phyloP scores from a whole-genome alignment of 345 rosid species.

The Stellera chamaejasme region DNA sequence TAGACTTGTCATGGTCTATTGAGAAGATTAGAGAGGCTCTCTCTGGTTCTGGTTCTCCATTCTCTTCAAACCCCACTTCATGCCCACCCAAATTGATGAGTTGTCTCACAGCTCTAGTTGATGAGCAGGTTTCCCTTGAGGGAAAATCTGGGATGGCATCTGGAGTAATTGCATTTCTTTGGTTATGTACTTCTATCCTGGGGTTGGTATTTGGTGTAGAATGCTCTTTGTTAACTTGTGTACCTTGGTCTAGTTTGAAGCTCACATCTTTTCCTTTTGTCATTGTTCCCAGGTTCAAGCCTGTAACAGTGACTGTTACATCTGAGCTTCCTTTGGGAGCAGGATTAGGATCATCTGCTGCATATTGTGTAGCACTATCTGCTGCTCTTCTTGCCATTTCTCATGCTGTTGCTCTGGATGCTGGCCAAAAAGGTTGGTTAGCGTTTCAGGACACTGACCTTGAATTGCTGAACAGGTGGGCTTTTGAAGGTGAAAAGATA shows the following conservation, averaged over 20 bases:
- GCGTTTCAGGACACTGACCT: slow-evolving; percentile 40
- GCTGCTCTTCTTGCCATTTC: slow-evolving; percentile 62
- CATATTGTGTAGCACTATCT: slow-evolving; percentile 71
- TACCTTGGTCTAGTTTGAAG: not conserved
- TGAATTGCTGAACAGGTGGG: slow-evolving; percentile 85
- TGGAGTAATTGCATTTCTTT: slow-evolving; percentile 76
- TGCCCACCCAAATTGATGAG: slow-evolving; percentile 44
- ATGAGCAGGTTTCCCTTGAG: slow-evolving; percentile 67
- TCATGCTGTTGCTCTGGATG: slow-evolving; percentile 29
- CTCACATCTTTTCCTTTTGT: slow-evolving; percentile 7
- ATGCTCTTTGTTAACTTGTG: not conserved
- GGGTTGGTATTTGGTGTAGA: slow-evolving; percentile 42
- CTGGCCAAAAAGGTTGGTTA: slow-evolving; percentile 41
- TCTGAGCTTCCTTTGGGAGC: slow-evolving; percentile 89
- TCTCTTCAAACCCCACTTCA: slow-evolving; percentile 39
- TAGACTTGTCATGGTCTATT: slow-evolving; percentile 80
- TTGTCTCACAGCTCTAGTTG: slow-evolving; percentile 48
- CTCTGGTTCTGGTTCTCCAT: slow-evolving; percentile 33
- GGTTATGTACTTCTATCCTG: slow-evolving; percentile 73
- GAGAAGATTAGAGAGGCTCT: slow-evolving; percentile 48
- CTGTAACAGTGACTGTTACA: slow-evolving; percentile 57
- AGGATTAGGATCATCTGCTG: slow-evolving; percentile 94
- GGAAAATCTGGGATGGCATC: slow-evolving; percentile 55
- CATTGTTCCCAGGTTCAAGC: slow-evolving; percentile 46
- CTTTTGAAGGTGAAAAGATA: slow-evolving; percentile 91